Base-by-base conservation (phyloP, 768 basidiomycete genomes). In the Phanerochaete carnosa region DNA sequence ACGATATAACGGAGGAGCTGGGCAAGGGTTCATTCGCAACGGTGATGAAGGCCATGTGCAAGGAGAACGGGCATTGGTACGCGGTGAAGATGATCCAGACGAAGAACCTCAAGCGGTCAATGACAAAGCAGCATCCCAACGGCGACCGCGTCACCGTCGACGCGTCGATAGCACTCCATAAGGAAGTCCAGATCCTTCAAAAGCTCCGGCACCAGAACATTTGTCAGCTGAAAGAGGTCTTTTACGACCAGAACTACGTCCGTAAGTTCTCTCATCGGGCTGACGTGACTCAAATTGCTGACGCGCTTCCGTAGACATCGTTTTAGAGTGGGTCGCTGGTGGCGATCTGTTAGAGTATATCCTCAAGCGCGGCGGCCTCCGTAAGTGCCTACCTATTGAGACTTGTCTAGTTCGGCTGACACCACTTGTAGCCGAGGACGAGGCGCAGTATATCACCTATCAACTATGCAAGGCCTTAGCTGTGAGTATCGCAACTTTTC, bases 11-110 rank as follows among this genome's bases (percentile, higher is more conserved):
- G 32, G 71, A 77, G 54, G 88, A 91, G 71, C 83, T 98, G 2
- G 96, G 96, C 56, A 89, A 88, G 66, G 96, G 96, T 9, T 87
- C 92, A 2, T 98, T 97, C 70, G 96, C 94, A 3, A 89, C 88
- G 11, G 96, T 98, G 22, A 83, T 88, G 77, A 91, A 89, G 70
- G 94, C 92, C 1, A 77, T 95, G 47, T 81, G 86, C 65, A 83
- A 86, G 11, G 72, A 74, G 23, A 89, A 88, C 12, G 93, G 93
- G 12, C 75, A 82, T 59, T 86, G 86, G 80, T 88, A 83, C 63
- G 96, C 96, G 0, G 86, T 95, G 72, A 98, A 98, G 78, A 88
- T 94, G 77, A 93, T 95, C 61, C 80, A 86, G 45, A 78, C 70
- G 13, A 75, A 61, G 64, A 76, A 79, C 77, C 76, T 80, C 59